Percentiles rank a stretch among this genome's conserved stretches.
These are phyloP conservation scores for Sugiyamaella neomexicana DNA, from an alignment of 1,139 yeast species.

Conservation along the genomic window DNA sequence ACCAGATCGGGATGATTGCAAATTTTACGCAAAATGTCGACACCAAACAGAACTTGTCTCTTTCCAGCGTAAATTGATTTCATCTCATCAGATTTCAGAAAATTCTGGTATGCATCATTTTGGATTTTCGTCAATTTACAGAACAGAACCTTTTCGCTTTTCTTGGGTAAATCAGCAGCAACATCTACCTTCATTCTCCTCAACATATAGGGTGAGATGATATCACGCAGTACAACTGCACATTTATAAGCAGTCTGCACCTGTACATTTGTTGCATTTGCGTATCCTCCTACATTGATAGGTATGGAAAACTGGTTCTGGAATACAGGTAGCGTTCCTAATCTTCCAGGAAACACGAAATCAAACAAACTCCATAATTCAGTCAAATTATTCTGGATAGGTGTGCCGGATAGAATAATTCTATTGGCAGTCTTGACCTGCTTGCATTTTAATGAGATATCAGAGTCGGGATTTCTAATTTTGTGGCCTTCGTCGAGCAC, in stretches of 20 bases:
- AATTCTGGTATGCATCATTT: constrained; percentile 68
- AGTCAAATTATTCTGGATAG: constrained; percentile 86
- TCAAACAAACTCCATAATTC: constrained; percentile 96
- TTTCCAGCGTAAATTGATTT: constrained; percentile 71
- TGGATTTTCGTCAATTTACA: constrained; percentile 81
- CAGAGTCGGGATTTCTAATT: constrained; percentile 91
- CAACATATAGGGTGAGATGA: constrained; percentile 84
- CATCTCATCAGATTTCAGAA: constrained; percentile 74
- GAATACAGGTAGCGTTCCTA: constrained; percentile 93
- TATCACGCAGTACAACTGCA: constrained; percentile 84
- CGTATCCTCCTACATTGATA: constrained; percentile 96
- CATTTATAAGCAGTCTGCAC: constrained; percentile 96
- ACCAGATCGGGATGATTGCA: constrained; percentile 96
- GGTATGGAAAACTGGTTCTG: constrained; percentile 91
- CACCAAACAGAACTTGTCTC: constrained; percentile 83
- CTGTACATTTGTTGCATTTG: constrained; percentile 93
- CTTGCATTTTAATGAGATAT: constrained; percentile 81
- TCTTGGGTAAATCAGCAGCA: constrained; percentile 93
- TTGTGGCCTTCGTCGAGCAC: constrained; percentile 96
- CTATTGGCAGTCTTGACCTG: constrained; percentile 79
- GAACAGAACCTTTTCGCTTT: constrained; percentile 90
- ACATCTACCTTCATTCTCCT: constrained; percentile 90
- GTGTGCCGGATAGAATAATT: constrained; percentile 89
- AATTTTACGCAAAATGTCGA: constrained; percentile 82
- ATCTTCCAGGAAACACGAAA: constrained; percentile 88